A percentile compares a stretch with the other conserved stretches of the same genome.
Conservation (phyloP, 805 yeast genomes). For the Nakazawaea laoshanensis region DNA sequence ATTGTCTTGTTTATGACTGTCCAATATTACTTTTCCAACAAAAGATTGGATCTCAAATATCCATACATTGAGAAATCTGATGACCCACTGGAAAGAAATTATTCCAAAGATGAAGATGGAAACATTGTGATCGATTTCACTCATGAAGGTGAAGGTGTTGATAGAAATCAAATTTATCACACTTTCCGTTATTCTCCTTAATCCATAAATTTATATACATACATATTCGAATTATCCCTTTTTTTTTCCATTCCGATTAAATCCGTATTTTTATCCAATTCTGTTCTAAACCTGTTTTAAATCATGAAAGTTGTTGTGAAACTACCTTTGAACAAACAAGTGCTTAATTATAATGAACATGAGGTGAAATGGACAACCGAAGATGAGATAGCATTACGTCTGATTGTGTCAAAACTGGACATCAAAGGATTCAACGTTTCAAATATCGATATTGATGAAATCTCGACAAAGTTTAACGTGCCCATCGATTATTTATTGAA, state of each 20-base stretch:
- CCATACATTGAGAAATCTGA: neutral
- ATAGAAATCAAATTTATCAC: slow-evolving; percentile 2
- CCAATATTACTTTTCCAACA: slow-evolving; percentile 7
- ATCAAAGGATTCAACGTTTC: slow-evolving; percentile 2
- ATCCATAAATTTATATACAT: too few species aligned
- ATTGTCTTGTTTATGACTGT: slow-evolving; percentile 3
- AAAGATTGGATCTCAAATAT: slow-evolving; percentile 6
- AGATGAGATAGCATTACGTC: slow-evolving; percentile 1
- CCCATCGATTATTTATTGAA: slow-evolving; percentile 8
- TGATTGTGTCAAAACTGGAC: neutral
- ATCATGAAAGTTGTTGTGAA: slow-evolving; percentile 3
- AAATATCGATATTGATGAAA: slow-evolving; percentile 1
- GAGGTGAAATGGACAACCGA: slow-evolving; percentile 7
- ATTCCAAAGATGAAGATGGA: slow-evolving; percentile 1
- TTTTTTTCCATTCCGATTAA: neutral
- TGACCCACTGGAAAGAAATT: neutral
- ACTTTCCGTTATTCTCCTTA: slow-evolving; percentile 9
- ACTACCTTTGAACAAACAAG: slow-evolving; percentile 8
- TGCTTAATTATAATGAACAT: slow-evolving; percentile 5
- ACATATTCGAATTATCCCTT: neutral
- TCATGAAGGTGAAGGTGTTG: neutral
- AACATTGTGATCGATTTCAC: slow-evolving; percentile 5
- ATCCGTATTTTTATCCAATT: neutral
- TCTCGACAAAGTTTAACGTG: slow-evolving; percentile 7
- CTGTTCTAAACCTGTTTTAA: neutral